A percentile compares a stretch with the other conserved stretches of the same genome.
Evolutionary conservation across 805 yeast species (phyloP).

Genomic region (Kodamaea leandrae): DNA sequence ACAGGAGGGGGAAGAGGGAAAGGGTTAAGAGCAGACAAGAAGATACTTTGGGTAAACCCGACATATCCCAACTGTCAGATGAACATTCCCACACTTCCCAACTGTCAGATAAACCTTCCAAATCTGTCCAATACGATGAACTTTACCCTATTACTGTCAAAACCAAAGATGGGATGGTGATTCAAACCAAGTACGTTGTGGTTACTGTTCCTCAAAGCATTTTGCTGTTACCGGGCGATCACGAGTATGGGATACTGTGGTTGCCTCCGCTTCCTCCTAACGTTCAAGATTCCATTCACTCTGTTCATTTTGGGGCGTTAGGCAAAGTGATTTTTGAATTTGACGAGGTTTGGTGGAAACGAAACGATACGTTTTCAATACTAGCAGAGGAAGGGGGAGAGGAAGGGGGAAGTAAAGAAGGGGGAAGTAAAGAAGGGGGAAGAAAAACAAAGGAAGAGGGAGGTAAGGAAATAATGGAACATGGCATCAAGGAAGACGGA

Average conservation of each 20-base stretch:
- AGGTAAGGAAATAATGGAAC: neutral
- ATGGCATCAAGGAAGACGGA: no score
- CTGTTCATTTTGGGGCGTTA: conserved; percentile 37
- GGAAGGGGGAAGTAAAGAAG: neutral
- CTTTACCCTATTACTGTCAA: conserved; percentile 26
- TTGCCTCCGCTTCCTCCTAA: conserved; percentile 51
- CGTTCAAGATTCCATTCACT: conserved; percentile 28
- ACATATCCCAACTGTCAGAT: no score
- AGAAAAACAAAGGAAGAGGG: neutral
- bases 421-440: neutral
- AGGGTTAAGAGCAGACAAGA: neutral
- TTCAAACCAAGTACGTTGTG: conserved; percentile 54
- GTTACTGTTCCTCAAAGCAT: conserved; percentile 80
- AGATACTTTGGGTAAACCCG: neutral
- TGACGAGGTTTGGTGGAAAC: conserved; percentile 40
- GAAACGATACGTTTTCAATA: conserved; percentile 44
- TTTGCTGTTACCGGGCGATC: conserved; percentile 39
- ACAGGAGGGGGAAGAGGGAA: neutral
- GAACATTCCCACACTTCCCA: no score
- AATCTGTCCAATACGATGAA: neutral
- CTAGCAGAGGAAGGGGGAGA: conserved; percentile 28
- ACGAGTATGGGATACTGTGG: conserved; percentile 53
- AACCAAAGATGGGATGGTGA: conserved; percentile 28
- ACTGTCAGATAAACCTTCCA: no score
- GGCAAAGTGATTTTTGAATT: conserved; percentile 46